Percentiles rank a stretch among this genome's conserved stretches.
These are phyloP conservation scores for Podaxis carcinomalis DNA, from an alignment of 768 basidiomycete species.

Conservation along the genomic window DNA sequence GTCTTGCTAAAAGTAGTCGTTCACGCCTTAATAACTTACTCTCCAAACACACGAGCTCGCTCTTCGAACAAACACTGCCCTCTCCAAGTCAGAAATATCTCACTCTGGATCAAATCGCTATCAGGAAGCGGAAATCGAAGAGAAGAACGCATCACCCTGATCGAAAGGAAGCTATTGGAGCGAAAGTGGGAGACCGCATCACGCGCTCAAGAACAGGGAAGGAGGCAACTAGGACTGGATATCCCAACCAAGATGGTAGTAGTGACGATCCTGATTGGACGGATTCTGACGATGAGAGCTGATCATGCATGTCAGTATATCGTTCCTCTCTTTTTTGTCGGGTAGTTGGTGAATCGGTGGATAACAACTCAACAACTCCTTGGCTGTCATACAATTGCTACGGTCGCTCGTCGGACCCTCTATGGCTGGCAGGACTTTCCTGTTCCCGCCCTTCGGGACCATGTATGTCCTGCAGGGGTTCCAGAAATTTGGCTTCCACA, in stretches of 20 bases:
- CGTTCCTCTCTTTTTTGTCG: not conserved
- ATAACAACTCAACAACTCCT: not conserved
- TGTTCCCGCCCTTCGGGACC: not conserved
- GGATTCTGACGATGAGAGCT: not conserved
- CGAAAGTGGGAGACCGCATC: not conserved
- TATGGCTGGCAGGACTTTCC: not conserved
- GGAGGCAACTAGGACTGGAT: too few relatives aligned
- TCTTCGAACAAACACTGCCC: slow-evolving; percentile 4
- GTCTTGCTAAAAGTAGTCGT: not conserved
- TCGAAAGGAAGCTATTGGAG: not conserved
- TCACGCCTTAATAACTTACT: slow-evolving; percentile 4
- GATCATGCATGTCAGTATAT: not conserved
- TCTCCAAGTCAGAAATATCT: not conserved
- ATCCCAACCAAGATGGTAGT: not conserved
- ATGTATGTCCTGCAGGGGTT: not conserved
- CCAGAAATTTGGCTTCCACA: not conserved
- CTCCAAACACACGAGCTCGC: not conserved
- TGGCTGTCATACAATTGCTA: not conserved
- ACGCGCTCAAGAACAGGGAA: not conserved
- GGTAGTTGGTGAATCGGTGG: not conserved
- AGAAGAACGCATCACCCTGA: not conserved
- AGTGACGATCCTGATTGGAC: not conserved
- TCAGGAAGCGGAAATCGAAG: not conserved
- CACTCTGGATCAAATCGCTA: not conserved
- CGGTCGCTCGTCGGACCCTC: not conserved